These are phyloP conservation scores for Cyberlindnera bimundalis DNA, from an alignment of 805 yeast species.

Conservation along the genomic window DNA sequence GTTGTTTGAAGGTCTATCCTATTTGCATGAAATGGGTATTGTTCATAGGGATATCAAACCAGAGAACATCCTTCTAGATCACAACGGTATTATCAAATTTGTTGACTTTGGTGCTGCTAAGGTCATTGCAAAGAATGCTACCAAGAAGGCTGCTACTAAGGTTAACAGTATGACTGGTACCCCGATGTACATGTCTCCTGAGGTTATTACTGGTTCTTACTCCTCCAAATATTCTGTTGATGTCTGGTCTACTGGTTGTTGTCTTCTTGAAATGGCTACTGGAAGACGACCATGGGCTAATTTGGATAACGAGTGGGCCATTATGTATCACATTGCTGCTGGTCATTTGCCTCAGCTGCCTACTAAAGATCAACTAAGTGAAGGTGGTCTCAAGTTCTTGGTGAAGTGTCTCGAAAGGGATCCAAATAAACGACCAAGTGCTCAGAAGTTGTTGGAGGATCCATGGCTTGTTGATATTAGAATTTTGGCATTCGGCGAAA, in stretches of 20 bases:
- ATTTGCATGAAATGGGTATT: constrained; percentile 89
- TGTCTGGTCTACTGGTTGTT: constrained; percentile 97
- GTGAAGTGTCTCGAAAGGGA: constrained; percentile 76
- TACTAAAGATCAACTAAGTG: constrained; percentile 68
- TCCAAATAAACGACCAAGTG: constrained; percentile 76
- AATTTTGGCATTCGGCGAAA: constrained; percentile 60
- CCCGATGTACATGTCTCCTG: constrained; percentile 99
- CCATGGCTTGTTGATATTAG: constrained; percentile 84
- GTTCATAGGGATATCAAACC: constrained; percentile 98
- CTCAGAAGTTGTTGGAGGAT: constrained; percentile 79
- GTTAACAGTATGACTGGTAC: constrained; percentile 65
- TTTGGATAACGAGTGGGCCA: constrained; percentile 95
- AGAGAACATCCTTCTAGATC: constrained; percentile 85
- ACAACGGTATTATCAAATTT: constrained; percentile 87
- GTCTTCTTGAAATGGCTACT: constrained; percentile 93
- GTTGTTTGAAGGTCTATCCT: constrained; percentile 92
- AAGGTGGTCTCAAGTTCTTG: constrained; percentile 67
- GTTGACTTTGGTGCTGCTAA: constrained; percentile 98
- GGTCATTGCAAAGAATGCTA: constrained; percentile 55
- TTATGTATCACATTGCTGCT: constrained; percentile 97
- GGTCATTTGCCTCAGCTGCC: constrained; percentile 91
- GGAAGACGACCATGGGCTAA: constrained; percentile 97
- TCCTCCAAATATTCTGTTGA: constrained; percentile 48
- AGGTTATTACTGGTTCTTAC: constrained; percentile 75
- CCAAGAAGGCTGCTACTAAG: constrained; percentile 39